Evolutionary conservation across 116 monocot genomes (phyloP), one percentile per base, ranked within the genome.

Genomic region (Papilionanthe hybrid): DNA sequence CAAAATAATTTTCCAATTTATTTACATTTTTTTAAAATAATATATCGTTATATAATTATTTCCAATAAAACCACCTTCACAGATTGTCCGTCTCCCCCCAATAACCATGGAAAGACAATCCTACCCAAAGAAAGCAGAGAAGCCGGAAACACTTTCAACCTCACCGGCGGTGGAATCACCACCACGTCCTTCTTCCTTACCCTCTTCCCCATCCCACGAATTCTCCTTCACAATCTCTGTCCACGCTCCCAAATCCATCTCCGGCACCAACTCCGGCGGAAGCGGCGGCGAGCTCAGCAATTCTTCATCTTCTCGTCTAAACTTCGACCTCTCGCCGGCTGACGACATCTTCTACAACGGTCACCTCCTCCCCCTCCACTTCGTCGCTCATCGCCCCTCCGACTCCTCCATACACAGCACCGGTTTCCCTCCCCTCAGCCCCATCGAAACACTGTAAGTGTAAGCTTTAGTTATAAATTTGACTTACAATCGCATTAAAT

Each of bases 271-370:
- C 42, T 49, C 82, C 50, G 67, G 84, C 29, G 88, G 87, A 8
- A 88, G 89, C 66, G 89, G 89, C 69, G 88, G 86, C 65, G 81
- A 89, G 77, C 86, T 89, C 89, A 86, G 83, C 78, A 87, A 86
- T 63, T 77, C 84, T 88, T 19, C 92, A 88, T 30, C 89, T 89
- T 80, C 92, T 82, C 57, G 48, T 85, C 71, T 42, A 71, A 11
- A 63, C 78, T 43, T 74, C 42, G 37, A 55, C 47, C 56, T 41
- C 83, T 57, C 81, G 28, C 81, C 75, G 18, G 75, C 81, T 45
- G 81, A 75, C 30, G 81, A 81, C 48, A 75, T 81, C 43, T 69
- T 77, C 32, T 37, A 50, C 56, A 20, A 20, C 72, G 25, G 37
- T 76, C 75, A 12, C 37, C 81, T 77, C 53, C 77, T 77, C 57